Evolutionary conservation across 78 protist genomes (phyloP), one percentile per base, ranked within the genome.

Genomic region (Creolimax fragrantissima): DNA sequence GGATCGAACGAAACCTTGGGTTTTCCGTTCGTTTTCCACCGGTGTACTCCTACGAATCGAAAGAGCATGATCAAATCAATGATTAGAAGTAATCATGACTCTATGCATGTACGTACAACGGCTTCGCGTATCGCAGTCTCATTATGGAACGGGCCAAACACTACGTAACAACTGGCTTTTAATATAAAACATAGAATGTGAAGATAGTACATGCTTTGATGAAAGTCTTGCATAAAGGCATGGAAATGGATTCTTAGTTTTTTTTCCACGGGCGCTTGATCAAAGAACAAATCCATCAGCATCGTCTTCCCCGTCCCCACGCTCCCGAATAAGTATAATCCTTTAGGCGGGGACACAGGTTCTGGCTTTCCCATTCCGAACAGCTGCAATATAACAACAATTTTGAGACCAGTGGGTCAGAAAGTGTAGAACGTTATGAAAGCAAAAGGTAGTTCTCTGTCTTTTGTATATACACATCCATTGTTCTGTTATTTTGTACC

Each of bases 221-320:
- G 99, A 32, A 96, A 92, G 36, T 96, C 96, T 35, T 96, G 93
- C 99, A 97, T 97, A 45, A 97, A 97, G 43, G 90, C 94, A 93
- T 97, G 95, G 90, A 97, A 97, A 93, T 96, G 98, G 17, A 96
- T 93, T 44, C 99, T 92, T 4, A 90, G 93, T 93, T 95, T 94
- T 24, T 81, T 43, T 42, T 44, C 45, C 42, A 93, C 47, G 7
- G 93, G 81, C 4, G 88, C 91, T 41, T 74, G 4, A 5, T 93
- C 96, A 83, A 83, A 97, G 90, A 97, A 95, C 41, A 95, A 44
- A 81, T 97, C 99, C 99, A 96, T 97, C 11, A 96, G 89, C 92
- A 95, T 94, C 90, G 97, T 93, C 93, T 97, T 97, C 36, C 99
- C 99, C 24, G 94, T 94, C 2, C 99, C 99, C 0, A 97, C 99